phyloP scores from a whole-genome alignment of 768 basidiomycete species.

The Russula griseocarnosa region DNA sequence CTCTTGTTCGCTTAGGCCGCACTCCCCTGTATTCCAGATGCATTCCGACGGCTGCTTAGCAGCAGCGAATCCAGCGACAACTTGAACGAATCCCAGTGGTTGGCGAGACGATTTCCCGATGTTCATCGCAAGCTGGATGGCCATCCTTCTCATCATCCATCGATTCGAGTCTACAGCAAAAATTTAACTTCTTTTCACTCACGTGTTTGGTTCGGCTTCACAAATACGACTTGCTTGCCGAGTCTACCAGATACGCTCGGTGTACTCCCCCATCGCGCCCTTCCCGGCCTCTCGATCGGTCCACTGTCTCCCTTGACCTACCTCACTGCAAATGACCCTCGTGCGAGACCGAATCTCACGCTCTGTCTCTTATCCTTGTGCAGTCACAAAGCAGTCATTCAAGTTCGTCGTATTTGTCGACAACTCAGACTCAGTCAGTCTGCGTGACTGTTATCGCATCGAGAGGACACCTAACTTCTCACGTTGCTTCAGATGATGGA shows the following conservation, averaged over 20 bases:
- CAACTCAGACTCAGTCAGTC: conserved; percentile 39
- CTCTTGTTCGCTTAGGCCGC: not conserved
- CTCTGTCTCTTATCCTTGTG: not conserved
- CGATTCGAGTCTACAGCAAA: conserved; percentile 6
- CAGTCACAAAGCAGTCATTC: conserved; percentile 37
- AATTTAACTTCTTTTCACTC: not conserved
- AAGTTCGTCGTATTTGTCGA: conserved; percentile 43
- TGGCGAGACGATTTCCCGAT: conserved; percentile 4
- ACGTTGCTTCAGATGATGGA: conserved; percentile 37
- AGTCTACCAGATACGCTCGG: too few relatives aligned
- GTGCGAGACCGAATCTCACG: not conserved
- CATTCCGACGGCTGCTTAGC: not conserved
- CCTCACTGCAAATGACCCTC: not conserved
- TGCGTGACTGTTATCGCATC: conserved; percentile 1
- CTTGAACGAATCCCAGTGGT: too few relatives aligned
- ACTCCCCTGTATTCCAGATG: not conserved
- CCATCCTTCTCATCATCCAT: conserved; percentile 10
- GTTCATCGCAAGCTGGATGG: not conserved
- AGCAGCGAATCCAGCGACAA: not conserved
- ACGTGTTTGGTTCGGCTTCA: not conserved
- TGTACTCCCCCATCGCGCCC: not conserved
- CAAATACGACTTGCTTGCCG: not conserved
- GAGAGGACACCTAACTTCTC: not conserved
- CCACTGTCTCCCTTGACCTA: too few relatives aligned
- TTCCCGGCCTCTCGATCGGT: not conserved